Percentiles rank a stretch among this genome's conserved stretches.
phyloP scores from a whole-genome alignment of 352 stramenopile species.

The Phytophthora sp. region DNA sequence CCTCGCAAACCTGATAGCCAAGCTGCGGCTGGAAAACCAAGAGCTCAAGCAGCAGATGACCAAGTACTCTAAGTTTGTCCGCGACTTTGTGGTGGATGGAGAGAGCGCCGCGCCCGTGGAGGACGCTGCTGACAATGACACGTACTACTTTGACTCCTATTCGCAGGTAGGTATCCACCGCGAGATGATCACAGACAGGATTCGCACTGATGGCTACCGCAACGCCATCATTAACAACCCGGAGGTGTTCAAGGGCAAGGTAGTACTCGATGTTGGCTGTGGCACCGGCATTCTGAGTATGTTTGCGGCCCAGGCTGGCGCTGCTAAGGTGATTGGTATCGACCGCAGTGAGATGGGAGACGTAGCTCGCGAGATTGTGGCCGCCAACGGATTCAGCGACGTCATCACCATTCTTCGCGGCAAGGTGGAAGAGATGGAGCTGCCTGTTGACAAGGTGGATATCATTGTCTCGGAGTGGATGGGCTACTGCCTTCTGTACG shows the following conservation, averaged over 20 bases:
- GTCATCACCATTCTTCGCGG: conserved; percentile 95
- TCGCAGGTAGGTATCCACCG: conserved; percentile 98
- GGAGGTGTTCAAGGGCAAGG: conserved; percentile 97
- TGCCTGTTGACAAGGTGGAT: conserved; percentile 95
- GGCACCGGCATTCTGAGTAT: conserved; percentile 98
- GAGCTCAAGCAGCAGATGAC: conserved; percentile 75
- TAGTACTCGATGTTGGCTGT: conserved; percentile 97
- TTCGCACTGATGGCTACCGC: conserved; percentile 97
- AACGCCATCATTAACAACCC: conserved; percentile 98
- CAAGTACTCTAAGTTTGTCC: conserved; percentile 78
- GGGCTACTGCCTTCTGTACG: conserved; percentile 98
- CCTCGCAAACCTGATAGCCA: conserved; percentile 38
- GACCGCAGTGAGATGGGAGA: conserved; percentile 96
- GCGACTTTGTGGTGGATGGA: conserved; percentile 73
- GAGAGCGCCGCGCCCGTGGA: conserved; percentile 40
- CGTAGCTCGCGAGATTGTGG: conserved; percentile 95
- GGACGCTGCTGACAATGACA: conserved; percentile 72
- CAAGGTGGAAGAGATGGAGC: conserved; percentile 95
- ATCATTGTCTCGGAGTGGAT: conserved; percentile 99
- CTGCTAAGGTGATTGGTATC: conserved; percentile 93
- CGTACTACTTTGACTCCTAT: conserved; percentile 99
- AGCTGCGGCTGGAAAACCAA: conserved; percentile 68
- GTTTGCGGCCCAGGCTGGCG: conserved; percentile 94
- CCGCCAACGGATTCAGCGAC: conserved; percentile 91
- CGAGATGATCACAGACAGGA: conserved; percentile 91